These are phyloP conservation scores for Ochetophila trinervis DNA, from an alignment of 306 rosid species.

Conservation along the genomic window DNA sequence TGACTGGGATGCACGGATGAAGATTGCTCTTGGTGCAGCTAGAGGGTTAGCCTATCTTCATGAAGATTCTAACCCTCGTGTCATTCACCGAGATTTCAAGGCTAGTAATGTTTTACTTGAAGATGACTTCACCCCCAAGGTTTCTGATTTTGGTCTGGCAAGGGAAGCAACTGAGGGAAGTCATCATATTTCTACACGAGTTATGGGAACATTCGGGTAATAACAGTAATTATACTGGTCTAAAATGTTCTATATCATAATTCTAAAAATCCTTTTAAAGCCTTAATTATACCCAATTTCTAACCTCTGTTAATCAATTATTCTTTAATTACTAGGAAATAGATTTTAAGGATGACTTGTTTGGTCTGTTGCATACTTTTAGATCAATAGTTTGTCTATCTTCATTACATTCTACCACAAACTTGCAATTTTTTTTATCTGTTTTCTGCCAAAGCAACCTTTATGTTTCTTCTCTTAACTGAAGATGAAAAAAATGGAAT, in stretches of 20 bases:
- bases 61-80: conserved; percentile 95
- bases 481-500: conserved; percentile 18
- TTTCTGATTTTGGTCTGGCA: conserved; percentile 97
- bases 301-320: too few species aligned
- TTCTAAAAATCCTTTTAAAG: conserved; percentile 6
- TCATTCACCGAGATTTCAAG: conserved; percentile 92
- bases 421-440: not conserved
- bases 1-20: conserved; percentile 89
- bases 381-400: not conserved
- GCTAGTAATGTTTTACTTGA: conserved; percentile 89
- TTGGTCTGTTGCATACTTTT: too few species aligned
- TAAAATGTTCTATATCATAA: not conserved
- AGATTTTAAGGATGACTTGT: too few species aligned
- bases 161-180: conserved; percentile 97
- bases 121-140: conserved; percentile 91
- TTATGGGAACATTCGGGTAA: conserved; percentile 99
- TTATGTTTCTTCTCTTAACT: conserved; percentile 20
- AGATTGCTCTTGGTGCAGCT: conserved; percentile 95
- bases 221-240: not conserved
- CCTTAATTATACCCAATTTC: not conserved
- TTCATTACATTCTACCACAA: not conserved
- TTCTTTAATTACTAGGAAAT: too few species aligned
- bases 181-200: conserved; percentile 77
- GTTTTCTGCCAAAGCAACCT: conserved; percentile 14
- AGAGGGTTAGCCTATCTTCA: conserved; percentile 98